Conservation (phyloP, 257 asterid genomes). For the Marsdenia floribunda region DNA sequence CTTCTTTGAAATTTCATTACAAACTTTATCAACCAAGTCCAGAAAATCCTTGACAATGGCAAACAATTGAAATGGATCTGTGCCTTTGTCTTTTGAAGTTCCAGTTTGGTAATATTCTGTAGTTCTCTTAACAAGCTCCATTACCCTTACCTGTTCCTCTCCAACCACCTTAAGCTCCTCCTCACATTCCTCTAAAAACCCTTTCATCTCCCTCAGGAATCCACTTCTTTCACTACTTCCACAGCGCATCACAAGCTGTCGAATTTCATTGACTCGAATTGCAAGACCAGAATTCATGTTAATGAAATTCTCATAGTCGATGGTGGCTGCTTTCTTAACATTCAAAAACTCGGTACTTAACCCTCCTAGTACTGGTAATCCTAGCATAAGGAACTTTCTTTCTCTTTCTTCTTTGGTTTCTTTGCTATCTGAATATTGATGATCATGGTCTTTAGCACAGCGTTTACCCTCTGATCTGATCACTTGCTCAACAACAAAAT, state of each 20-base stretch:
- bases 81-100: conserved; percentile 33
- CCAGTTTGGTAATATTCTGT: conserved; percentile 65
- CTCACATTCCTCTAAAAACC: conserved; percentile 64
- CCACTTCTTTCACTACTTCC: conserved; percentile 34
- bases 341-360: conserved; percentile 38
- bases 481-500: conserved; percentile 81
- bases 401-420: conserved; percentile 30
- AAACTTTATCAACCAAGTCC: conserved; percentile 58
- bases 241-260: conserved; percentile 31
- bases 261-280: conserved; percentile 35
- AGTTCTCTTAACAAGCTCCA: conserved; percentile 61
- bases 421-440: conserved; percentile 15
- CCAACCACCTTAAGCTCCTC: conserved; percentile 61
- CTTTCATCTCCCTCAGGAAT: conserved; percentile 52
- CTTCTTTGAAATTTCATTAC: conserved; percentile 47
- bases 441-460: not conserved
- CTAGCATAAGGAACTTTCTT: conserved; percentile 41
- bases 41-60: conserved; percentile 62
- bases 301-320: conserved; percentile 49
- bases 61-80: conserved; percentile 52
- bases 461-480: conserved; percentile 65
- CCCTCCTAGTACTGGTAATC: conserved; percentile 43
- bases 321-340: conserved; percentile 60
- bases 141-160: conserved; percentile 64
- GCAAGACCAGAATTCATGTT: conserved; percentile 33